Conservation (phyloP, 257 asterid genomes). For the Solanum chilense region DNA sequence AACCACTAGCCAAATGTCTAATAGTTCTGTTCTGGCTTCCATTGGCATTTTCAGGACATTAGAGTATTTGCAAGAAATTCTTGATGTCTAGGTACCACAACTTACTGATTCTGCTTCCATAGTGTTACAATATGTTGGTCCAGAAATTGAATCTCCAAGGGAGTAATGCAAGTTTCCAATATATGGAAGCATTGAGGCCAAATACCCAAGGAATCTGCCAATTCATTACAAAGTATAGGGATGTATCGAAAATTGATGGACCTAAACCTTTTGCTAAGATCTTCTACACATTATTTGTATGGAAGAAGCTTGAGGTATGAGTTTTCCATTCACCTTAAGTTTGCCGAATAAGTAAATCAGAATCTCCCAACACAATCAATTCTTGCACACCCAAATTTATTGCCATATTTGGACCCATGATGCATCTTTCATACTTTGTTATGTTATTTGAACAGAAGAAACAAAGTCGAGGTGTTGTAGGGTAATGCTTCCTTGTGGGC, state of each 20-base stretch:
- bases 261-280: not conserved
- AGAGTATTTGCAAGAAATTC: too few relatives aligned
- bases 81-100: too few relatives aligned
- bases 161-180: not conserved
- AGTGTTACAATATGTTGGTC: not conserved
- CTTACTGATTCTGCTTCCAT: too few relatives aligned
- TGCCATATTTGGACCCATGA: not conserved
- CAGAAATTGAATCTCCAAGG: not conserved
- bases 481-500: not conserved
- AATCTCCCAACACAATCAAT: not conserved
- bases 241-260: not conserved
- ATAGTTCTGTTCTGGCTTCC: too few relatives aligned
- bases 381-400: not conserved
- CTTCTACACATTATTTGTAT: not conserved
- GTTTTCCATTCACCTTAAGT: not conserved
- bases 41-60: too few relatives aligned
- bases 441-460: not conserved
- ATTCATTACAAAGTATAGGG: too few relatives aligned
- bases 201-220: not conserved
- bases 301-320: too few relatives aligned
- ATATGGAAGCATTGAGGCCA: not conserved
- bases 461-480: not conserved
- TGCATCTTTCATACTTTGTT: not conserved
- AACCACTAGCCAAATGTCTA: too few relatives aligned
- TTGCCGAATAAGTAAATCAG: too few relatives aligned